Conservation (phyloP, 768 basidiomycete species). For the Termitomyces bulborhizus region DNA sequence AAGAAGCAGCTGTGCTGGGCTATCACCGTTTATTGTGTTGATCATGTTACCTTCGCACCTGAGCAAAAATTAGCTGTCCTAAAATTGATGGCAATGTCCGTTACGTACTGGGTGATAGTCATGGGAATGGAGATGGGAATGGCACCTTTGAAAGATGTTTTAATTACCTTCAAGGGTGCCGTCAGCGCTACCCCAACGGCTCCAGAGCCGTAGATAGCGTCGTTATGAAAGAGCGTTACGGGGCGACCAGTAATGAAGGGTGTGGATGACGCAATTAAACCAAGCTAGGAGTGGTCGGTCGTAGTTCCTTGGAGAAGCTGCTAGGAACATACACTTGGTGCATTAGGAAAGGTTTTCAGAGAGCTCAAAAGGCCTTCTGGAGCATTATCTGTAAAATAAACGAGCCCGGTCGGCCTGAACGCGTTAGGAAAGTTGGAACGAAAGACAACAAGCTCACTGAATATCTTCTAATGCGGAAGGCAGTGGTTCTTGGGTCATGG, state of each 20-base stretch:
- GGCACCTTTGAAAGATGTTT: slow-evolving; percentile 33
- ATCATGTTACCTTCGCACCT: slow-evolving; percentile 75
- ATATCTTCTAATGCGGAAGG: slow-evolving; percentile 32
- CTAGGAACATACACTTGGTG: slow-evolving; percentile 40
- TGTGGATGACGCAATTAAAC: slow-evolving; percentile 66
- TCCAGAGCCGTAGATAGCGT: slow-evolving; percentile 50
- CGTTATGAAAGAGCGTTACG: slow-evolving; percentile 60
- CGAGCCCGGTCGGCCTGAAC: slow-evolving; percentile 25
- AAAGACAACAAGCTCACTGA: slow-evolving; percentile 24
- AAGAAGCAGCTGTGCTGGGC: slow-evolving; percentile 59
- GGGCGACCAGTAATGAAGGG: slow-evolving; percentile 76
- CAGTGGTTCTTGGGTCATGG: slow-evolving; percentile 16
- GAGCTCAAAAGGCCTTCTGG: slow-evolving; percentile 50
- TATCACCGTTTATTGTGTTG: slow-evolving; percentile 45
- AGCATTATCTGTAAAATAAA: slow-evolving; percentile 53
- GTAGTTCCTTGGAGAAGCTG: background rate
- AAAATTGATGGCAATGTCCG: background rate
- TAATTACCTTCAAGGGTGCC: slow-evolving; percentile 1
- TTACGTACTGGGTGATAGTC: slow-evolving; percentile 47
- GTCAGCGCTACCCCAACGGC: slow-evolving; percentile 62
- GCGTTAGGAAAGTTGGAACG: background rate
- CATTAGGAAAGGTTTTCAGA: slow-evolving; percentile 34
- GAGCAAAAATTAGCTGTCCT: background rate
- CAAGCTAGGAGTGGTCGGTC: slow-evolving; percentile 37
- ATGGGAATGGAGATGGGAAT: slow-evolving; percentile 38